phyloP scores from a whole-genome alignment of 2,329 filamentous ascomycete species.

The Talaromyces piceae region DNA sequence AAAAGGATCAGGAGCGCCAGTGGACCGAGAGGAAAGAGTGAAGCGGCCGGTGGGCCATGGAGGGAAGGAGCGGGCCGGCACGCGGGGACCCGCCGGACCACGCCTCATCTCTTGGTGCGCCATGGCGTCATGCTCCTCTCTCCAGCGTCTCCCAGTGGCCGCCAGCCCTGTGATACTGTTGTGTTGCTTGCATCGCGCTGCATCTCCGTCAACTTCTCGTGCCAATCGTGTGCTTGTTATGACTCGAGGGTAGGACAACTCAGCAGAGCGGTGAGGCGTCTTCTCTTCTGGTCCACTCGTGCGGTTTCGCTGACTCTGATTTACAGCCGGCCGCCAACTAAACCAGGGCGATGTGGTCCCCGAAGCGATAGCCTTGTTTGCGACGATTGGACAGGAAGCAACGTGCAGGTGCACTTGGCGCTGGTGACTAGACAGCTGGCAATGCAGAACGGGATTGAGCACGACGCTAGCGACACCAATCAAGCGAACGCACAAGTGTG shows the following conservation, averaged over 20 bases:
- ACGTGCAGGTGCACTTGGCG: neutral
- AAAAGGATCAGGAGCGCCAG: slow-evolving; percentile 6
- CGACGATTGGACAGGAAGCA: neutral
- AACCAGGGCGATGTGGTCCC: neutral
- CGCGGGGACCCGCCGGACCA: slow-evolving; percentile 11
- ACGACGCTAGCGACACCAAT: slow-evolving; percentile 4
- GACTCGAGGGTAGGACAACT: neutral
- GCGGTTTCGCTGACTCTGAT: neutral
- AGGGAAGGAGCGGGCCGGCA: slow-evolving; percentile 12
- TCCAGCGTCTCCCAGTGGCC: neutral
- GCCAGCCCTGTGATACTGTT: neutral
- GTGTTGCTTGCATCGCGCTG: neutral
- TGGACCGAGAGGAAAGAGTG: slow-evolving; percentile 1
- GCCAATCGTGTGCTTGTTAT: neutral
- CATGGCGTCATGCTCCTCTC: slow-evolving; percentile 4
- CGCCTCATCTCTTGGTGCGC: neutral
- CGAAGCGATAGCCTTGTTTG: neutral
- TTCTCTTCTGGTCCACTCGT: neutral
- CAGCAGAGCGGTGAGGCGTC: neutral
- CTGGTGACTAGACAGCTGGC: slow-evolving; percentile 9
- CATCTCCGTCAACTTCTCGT: neutral
- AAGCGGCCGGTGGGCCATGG: neutral
- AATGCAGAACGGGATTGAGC: slow-evolving; percentile 5
- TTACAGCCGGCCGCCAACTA: neutral
- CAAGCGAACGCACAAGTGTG: slow-evolving; percentile 4